Evolutionary conservation across 202 grass and related monocot species (phyloP), one percentile per base, ranked within the genome.

Genomic region (Eragrostis tef): DNA sequence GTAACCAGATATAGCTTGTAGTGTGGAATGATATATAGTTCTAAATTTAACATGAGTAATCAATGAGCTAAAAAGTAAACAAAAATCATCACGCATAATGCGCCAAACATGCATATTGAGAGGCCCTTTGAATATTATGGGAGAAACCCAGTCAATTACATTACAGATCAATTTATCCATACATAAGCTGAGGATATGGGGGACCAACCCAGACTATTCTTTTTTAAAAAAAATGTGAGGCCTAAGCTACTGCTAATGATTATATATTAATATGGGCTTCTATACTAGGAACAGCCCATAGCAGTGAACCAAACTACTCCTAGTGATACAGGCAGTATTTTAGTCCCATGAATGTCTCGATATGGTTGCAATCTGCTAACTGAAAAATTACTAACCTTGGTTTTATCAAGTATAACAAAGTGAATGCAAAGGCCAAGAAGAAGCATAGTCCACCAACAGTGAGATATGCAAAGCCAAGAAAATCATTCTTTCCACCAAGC

Each of bases 401-500:
- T 84, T 97, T 97, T 75, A 94, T 84, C 80, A 97, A 88, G 84
- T 97, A 97, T n/a, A 97, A 44, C 71, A 94, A 64, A 64, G 90
- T 89, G 86, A 98, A 98, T 51, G 89, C 68, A 48, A 86, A 80
- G 47, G 92, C 94, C 71, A 98, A 81, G 82, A 98, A 93, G 67
- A 94, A 94, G 82, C 90, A 93, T 36, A 94, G 67, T 44, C 88
- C 94, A 85, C 94, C 94, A 59, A 94, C 84, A 73, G 90, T 89
- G 45, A 98, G 88, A 73, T 98, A 98, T 56, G 94, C 92, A 72
- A 98, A 70, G 19, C 94, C 94, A 62, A 98, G 89, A 76, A 98
- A 98, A 85, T 98, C 88, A 66, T 98, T 98, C 72, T 98, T 98
- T 78, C 94, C 94, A 62, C 94, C 94, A 70, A 98, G 88, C 94